Evolutionary conservation across 2,329 filamentous ascomycete species (phyloP).

Genomic region (Fusarium irregulare): DNA sequence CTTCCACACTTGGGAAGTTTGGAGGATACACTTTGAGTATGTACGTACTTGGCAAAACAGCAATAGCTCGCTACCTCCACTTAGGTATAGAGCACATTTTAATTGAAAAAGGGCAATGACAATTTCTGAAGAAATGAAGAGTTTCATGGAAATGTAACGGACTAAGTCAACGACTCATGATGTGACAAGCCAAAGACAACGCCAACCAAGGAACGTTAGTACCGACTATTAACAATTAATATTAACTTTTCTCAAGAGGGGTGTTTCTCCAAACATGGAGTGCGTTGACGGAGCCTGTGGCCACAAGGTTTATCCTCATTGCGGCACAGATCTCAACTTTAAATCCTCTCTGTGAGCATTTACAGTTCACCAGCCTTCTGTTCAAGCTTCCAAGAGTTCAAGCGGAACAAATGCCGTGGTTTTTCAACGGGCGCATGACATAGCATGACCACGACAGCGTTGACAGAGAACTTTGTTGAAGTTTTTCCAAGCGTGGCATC

Average conservation of each 20-base stretch:
- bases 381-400: neutral
- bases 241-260: neutral
- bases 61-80: slow-evolving; percentile 34
- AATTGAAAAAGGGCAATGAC: slow-evolving; percentile 35
- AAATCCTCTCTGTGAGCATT: slow-evolving; percentile 2
- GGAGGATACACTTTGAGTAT: slow-evolving; percentile 36
- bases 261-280: neutral
- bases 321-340: slow-evolving; percentile 30
- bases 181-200: slow-evolving; percentile 7
- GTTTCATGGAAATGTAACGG: slow-evolving; percentile 2
- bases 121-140: slow-evolving; percentile 33
- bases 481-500: slow-evolving; percentile 9
- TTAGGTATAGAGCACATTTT: slow-evolving; percentile 36
- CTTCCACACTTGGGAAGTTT: slow-evolving; percentile 7
- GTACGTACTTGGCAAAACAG: slow-evolving; percentile 39
- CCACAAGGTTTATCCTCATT: slow-evolving; percentile 20
- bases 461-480: neutral
- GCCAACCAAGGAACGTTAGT: neutral
- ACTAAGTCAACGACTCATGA: slow-evolving; percentile 2
- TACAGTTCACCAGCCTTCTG: slow-evolving; percentile 13
- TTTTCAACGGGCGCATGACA: neutral
- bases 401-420: neutral
- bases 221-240: slow-evolving; percentile 11
- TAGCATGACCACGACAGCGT: slow-evolving; percentile 4
- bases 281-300: neutral